Evolutionary conservation across 116 monocot species (phyloP), one percentile per base, ranked within the genome.

Genomic region (Dioscorea cayenensis): DNA sequence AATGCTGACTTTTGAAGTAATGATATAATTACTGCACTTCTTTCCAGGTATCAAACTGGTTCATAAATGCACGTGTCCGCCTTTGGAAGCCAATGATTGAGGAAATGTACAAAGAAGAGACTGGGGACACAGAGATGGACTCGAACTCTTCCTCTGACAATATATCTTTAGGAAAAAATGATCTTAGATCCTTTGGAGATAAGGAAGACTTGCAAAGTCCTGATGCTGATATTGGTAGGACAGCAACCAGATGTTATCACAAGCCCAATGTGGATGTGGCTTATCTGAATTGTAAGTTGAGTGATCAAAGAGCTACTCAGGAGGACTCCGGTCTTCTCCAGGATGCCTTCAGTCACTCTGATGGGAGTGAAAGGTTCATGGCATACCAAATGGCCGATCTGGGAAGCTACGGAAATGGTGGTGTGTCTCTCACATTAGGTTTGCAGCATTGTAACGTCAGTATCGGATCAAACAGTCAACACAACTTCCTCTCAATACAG

Each of bases 81-180:
- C 83, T 89, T 61, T 89, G 89, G 89, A 89, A 89, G 83, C 89
- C 89, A 28, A 89, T 89, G 89, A 81, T 89, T 20, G 89, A 89
- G 72, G 89, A 89, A 36, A 89, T 89, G 89, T 85, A 89, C 72
- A 89, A 83, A 70, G 89, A 89, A 80, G 89, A 89, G 68, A 49
- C 79, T 28, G 78, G 78, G 38, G 83, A 84, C 51, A 5, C 58
- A 13, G 80, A 83, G 38, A 74, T 73, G 28, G 85, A 83, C 36
- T 76, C 79, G 7, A 78, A 85, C 49, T 87, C 87, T 64, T 84
- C 80, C 11, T 83, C 83, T 16, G 89, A 84, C 19, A 86, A 80
- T 49, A 58, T 66, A 16, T 76, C 70, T 1, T 78, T 72, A 78
- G 51, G 51, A 18, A 64, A 50, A 51, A 72, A 76, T 21, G 75